phyloP scores from a whole-genome alignment of 805 yeast genomes.

The Candida koratica region DNA sequence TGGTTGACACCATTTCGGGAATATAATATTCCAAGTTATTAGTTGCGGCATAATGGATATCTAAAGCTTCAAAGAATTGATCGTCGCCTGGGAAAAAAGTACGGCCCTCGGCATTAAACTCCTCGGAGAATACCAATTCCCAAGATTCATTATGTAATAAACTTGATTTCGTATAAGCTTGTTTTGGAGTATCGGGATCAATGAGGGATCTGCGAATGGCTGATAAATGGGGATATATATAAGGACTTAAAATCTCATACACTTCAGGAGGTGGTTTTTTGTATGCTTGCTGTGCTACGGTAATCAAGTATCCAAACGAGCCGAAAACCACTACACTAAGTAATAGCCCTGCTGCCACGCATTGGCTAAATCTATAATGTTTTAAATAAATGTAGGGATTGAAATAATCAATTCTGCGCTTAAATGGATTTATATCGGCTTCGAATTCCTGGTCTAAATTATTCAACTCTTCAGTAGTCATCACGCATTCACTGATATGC shows the following conservation, averaged over 20 bases:
- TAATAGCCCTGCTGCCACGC: slow-evolving; percentile 12
- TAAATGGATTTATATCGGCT: slow-evolving; percentile 10
- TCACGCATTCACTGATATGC: slow-evolving; percentile 7
- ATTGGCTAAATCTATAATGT: slow-evolving; percentile 10
- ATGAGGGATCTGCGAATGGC: slow-evolving; percentile 60
- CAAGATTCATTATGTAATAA: slow-evolving; percentile 22
- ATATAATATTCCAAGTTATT: slow-evolving; percentile 38
- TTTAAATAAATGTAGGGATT: slow-evolving; percentile 12
- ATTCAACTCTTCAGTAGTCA: slow-evolving; percentile 12
- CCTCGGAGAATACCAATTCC: slow-evolving; percentile 36
- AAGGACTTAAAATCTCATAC: slow-evolving; percentile 44
- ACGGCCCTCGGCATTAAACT: slow-evolving; percentile 36
- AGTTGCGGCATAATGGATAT: slow-evolving; percentile 35
- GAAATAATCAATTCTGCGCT: slow-evolving; percentile 11
- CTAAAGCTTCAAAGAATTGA: slow-evolving; percentile 35
- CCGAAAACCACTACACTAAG: slow-evolving; percentile 14
- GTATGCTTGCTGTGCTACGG: slow-evolving; percentile 8
- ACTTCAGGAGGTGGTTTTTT: slow-evolving; percentile 14
- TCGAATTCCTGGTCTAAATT: slow-evolving; percentile 14
- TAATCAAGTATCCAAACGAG: slow-evolving; percentile 13
- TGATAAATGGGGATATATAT: slow-evolving; percentile 52
- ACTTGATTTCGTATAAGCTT: slow-evolving; percentile 47
- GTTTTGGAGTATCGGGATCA: slow-evolving; percentile 68
- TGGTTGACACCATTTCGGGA: slow-evolving; percentile 35
- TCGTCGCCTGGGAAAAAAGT: slow-evolving; percentile 38